These are phyloP conservation scores for Oryza longistaminata DNA, from an alignment of 176 grass and related monocot genomes.

Conservation along the genomic window DNA sequence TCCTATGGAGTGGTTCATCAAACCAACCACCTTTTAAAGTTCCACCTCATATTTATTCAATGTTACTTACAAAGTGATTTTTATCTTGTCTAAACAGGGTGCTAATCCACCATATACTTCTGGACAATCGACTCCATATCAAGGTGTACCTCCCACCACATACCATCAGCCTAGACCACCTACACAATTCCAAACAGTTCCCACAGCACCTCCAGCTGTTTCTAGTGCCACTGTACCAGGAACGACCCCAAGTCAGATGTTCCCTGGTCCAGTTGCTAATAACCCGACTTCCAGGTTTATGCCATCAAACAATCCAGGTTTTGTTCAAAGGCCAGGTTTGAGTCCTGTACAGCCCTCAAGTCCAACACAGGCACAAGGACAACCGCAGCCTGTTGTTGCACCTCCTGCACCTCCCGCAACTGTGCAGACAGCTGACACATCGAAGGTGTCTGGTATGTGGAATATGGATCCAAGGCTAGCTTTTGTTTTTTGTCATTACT, in stretches of 20 bases:
- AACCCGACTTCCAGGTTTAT: constrained; percentile 61
- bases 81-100: constrained; percentile 41
- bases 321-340: constrained; percentile 66
- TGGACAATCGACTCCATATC: constrained; percentile 39
- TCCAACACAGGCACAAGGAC: constrained; percentile 60
- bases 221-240: constrained; percentile 40
- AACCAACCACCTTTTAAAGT: background rate
- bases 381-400: constrained; percentile 40
- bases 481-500: constrained; percentile 11
- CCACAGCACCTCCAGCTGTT: constrained; percentile 41
- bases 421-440: constrained; percentile 88
- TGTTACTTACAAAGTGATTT: constrained; percentile 22
- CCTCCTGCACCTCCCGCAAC: constrained; percentile 78
- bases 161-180: constrained; percentile 56
- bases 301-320: constrained; percentile 66
- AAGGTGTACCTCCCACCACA: constrained; percentile 39
- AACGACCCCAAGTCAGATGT: constrained; percentile 54
- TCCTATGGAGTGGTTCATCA: background rate
- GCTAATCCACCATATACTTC: constrained; percentile 40
- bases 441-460: constrained; percentile 84
- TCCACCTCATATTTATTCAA: constrained; percentile 16
- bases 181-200: constrained; percentile 55
- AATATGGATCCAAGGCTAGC: background rate
- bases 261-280: constrained; percentile 54
- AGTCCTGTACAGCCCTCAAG: constrained; percentile 79